A percentile compares a stretch with the other conserved stretches of the same genome.
Conservation (phyloP, 2,329 filamentous ascomycete species). For the Colletotrichum graminicola region DNA sequence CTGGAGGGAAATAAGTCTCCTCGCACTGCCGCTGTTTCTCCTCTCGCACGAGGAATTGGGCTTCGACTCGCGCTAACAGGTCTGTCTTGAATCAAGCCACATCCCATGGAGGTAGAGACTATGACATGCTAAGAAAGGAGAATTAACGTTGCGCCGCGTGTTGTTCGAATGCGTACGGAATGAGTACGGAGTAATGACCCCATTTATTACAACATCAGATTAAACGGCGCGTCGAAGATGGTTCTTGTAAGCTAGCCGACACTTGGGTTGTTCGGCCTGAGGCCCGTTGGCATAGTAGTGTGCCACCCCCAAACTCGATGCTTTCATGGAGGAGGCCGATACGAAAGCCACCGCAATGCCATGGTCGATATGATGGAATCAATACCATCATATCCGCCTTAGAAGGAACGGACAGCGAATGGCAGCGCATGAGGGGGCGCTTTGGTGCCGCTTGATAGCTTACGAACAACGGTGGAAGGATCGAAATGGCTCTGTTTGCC, state of each 20-base stretch:
- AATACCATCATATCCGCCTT: background rate
- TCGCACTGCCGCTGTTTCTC: background rate
- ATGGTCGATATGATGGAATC: background rate
- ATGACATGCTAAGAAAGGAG: conserved; percentile 13
- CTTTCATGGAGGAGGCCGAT: background rate
- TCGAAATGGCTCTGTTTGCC: background rate
- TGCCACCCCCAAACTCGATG: background rate
- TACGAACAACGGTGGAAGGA: conserved; percentile 3
- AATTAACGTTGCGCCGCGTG: conserved; percentile 25
- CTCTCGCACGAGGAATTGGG: background rate
- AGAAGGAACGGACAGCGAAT: background rate
- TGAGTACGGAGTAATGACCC: too few species aligned
- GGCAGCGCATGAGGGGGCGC: background rate
- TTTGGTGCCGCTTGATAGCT: background rate
- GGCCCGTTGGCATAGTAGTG: conserved; percentile 6
- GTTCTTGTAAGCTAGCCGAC: background rate
- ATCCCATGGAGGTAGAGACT: conserved; percentile 22
- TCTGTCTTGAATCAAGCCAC: background rate
- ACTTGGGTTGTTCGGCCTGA: conserved; percentile 7
- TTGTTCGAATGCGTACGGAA: conserved; percentile 12
- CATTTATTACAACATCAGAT: background rate
- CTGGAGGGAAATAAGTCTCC: conserved; percentile 3
- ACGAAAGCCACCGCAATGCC: background rate
- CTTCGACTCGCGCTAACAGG: background rate
- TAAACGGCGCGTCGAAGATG: conserved; percentile 10